Base-by-base conservation (phyloP, 148 eudicot genomes). In the Rhododendron ovatum region DNA sequence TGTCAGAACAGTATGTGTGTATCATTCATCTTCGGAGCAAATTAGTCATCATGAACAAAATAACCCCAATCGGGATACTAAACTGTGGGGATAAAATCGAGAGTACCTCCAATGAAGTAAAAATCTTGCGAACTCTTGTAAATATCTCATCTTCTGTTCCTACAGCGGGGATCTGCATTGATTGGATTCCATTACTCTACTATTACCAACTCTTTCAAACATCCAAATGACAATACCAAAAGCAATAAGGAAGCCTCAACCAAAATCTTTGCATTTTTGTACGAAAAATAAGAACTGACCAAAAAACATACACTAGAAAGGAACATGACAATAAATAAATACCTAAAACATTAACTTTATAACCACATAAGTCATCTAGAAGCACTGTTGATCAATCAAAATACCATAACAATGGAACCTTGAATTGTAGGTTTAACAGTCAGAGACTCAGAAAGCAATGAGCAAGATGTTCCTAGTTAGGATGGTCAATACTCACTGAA, bases 81-180 rank as follows among this genome's bases (percentile, higher is more conserved):
- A 73, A 67, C 50, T 10, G 28, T 14, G 59, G n/a, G 18, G 15
- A 8, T 9, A 11, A 53, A 33, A 55, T 5, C 10, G 26, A 41
- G 75, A 63, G 84, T 88, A 92, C 94, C 93, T 93, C 91, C 88
- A 87, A 86, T 78, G 91, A 84, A 83, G 89, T 89, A 90, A 96
- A 96, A 88, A 94, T 84, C 67, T 93, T 88, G 76, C 90, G 91
- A 57, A 94, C 96, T 89, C 91, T 92, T 78, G 89, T 91, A 87
- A 93, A 96, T 82, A 96, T 93, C 84, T 94, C 98, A 85, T 96
- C 96, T 88, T 90, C 92, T 63, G 96, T 88, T 88, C 99, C 99
- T 82, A 94, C 92, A 76, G 93, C 99, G 85, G 89, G 92, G 80
- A 96, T 91, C 98, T 96, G 95, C 89, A 88, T 22, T 59, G 18